Percentiles rank a stretch among this genome's conserved stretches.
Conservation (phyloP, 495 filamentous ascomycete genomes). For the Venustampulla echinocandica region DNA sequence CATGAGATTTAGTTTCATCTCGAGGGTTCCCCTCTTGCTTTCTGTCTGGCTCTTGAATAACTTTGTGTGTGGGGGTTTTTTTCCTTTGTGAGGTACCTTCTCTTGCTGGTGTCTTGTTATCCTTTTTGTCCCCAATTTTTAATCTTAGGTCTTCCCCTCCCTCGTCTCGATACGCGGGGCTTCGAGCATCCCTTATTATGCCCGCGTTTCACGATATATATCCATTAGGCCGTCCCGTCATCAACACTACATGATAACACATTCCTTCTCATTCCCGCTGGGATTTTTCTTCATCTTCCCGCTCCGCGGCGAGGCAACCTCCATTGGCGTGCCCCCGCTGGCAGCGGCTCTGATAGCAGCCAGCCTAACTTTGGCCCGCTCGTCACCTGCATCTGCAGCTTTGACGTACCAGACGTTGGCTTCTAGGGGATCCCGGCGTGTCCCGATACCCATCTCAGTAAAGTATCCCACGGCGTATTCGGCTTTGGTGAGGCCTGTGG, state of each 20-base stretch:
- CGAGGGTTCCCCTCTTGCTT: too few species aligned
- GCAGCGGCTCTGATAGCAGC: constrained; percentile 80
- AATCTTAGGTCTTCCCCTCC: not conserved
- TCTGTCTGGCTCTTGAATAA: too few species aligned
- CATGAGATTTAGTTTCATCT: too few species aligned
- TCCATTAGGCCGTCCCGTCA: too few species aligned
- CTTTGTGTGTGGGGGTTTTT: too few species aligned
- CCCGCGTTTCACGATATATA: too few species aligned
- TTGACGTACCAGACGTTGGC: constrained; percentile 98
- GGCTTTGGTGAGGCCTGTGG: constrained; percentile 75
- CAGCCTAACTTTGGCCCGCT: constrained; percentile 76
- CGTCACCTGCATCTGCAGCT: constrained; percentile 87
- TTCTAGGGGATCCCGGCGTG: constrained; percentile 82
- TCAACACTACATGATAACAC: constrained; percentile 54
- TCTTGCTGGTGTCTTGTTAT: too few species aligned
- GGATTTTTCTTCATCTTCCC: constrained; percentile 39
- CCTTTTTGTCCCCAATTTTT: too few species aligned
- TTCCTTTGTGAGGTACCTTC: too few species aligned
- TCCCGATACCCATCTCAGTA: constrained; percentile 96
- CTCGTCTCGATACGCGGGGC: not conserved
- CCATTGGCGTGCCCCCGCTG: constrained; percentile 55
- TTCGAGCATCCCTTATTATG: not conserved
- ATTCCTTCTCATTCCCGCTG: constrained; percentile 32
- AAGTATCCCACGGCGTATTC: constrained; percentile 96
- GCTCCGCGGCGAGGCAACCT: constrained; percentile 35